phyloP scores from a whole-genome alignment of 495 filamentous ascomycete species.

The Cercophora newfieldiana region DNA sequence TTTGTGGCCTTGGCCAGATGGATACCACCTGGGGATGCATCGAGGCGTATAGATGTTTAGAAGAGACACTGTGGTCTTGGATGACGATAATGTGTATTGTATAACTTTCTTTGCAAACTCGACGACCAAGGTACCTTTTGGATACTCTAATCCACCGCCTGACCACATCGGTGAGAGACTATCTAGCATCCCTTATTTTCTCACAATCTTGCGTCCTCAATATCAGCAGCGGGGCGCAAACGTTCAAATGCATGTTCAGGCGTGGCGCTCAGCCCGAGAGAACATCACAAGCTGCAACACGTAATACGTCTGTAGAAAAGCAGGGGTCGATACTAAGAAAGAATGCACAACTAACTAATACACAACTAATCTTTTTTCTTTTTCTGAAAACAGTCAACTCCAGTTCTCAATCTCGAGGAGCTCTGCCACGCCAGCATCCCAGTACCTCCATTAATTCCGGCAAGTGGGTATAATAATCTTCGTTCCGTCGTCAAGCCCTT shows the following conservation, averaged over 20 bases:
- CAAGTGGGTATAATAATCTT: slow-evolving; percentile 22
- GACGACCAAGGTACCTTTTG: too few species aligned
- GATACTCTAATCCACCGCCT: too few species aligned
- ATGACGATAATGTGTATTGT: not conserved
- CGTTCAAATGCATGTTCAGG: too few species aligned
- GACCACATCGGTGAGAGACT: too few species aligned
- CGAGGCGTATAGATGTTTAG: not conserved
- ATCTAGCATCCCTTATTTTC: too few species aligned
- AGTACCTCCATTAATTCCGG: slow-evolving; percentile 16
- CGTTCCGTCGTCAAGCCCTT: not conserved
- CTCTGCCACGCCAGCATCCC: not conserved
- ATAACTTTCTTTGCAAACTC: too few species aligned
- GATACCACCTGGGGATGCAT: not conserved
- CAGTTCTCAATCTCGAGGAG: not conserved
- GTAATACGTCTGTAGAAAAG: not conserved
- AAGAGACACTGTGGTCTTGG: not conserved
- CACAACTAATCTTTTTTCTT: not conserved
- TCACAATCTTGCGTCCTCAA: too few species aligned
- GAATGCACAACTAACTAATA: not conserved
- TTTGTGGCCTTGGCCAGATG: not conserved
- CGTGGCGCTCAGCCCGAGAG: too few species aligned
- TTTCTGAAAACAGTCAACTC: not conserved
- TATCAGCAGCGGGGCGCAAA: too few species aligned
- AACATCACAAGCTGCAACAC: too few species aligned
- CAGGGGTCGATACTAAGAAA: not conserved